These are phyloP conservation scores for Penicillium sp. DNA, from an alignment of 2,329 filamentous ascomycete species.

Conservation along the genomic window DNA sequence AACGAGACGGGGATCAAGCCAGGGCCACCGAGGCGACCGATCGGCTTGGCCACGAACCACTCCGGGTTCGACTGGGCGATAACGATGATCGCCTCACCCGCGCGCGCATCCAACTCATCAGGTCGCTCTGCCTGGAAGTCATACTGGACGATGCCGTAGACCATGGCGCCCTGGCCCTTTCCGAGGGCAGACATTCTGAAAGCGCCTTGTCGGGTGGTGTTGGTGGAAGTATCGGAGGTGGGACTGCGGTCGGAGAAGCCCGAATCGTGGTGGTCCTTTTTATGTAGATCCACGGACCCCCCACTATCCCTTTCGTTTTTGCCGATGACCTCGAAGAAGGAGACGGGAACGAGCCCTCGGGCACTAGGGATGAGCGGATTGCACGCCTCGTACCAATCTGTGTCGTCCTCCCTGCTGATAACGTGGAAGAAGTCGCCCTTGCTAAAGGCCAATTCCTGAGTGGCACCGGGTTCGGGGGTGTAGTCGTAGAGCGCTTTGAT, in stretches of 20 bases:
- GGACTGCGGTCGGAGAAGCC: conserved; percentile 71
- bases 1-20: conserved; percentile 96
- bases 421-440: conserved; percentile 98
- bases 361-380: conserved; percentile 84
- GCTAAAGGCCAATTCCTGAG: conserved; percentile 83
- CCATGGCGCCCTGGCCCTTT: conserved; percentile 73
- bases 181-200: conserved; percentile 51
- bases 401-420: conserved; percentile 90
- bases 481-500: conserved; percentile 97
- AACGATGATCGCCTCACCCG: conserved; percentile 94
- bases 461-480: conserved; percentile 66
- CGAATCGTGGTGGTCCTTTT: conserved; percentile 78
- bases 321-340: conserved; percentile 88
- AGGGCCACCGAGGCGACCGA: conserved; percentile 90
- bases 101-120: conserved; percentile 94
- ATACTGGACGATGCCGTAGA: conserved; percentile 96
- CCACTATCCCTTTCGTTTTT: conserved; percentile 89
- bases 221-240: conserved; percentile 32
- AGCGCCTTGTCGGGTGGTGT: conserved; percentile 24
- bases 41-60: conserved; percentile 99
- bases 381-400: conserved; percentile 97
- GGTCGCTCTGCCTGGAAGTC: conserved; percentile 92
- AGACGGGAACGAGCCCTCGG: conserved; percentile 87
- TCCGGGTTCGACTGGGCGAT: conserved; percentile 98
- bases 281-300: conserved; percentile 60